Evolutionary conservation across 2,329 filamentous ascomycete species (phyloP).

Genomic region (Monilinia aucupariae): DNA sequence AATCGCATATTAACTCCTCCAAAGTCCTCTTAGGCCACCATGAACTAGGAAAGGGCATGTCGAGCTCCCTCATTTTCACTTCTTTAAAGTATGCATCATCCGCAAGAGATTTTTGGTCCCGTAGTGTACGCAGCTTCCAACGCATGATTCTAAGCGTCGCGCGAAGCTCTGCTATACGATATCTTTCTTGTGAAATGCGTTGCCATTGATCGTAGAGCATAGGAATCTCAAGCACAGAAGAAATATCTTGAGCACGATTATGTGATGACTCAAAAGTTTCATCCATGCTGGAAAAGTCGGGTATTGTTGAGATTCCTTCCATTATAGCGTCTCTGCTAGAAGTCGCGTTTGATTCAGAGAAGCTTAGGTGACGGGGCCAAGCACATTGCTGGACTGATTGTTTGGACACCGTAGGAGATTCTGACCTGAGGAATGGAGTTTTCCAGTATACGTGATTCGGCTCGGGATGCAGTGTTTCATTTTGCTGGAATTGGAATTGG

Average conservation of each 20-base stretch:
- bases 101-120: conserved; percentile 13
- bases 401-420: no score
- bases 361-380: background rate
- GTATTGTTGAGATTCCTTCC: background rate
- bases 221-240: background rate
- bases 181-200: background rate
- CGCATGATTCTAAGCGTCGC: background rate
- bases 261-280: background rate
- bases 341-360: no score
- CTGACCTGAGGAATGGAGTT: background rate
- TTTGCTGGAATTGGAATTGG: background rate
- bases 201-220: background rate
- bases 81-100: conserved; percentile 19
- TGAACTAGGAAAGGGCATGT: background rate
- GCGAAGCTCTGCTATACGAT: background rate
- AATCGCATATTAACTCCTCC: background rate
- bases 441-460: background rate
- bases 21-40: background rate
- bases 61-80: background rate
- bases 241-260: background rate
- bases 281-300: background rate
- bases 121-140: background rate
- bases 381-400: background rate
- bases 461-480: background rate
- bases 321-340: background rate